phyloP scores from a whole-genome alignment of 2,329 filamentous ascomycete genomes.

The Pseudogymnoascus sp. region DNA sequence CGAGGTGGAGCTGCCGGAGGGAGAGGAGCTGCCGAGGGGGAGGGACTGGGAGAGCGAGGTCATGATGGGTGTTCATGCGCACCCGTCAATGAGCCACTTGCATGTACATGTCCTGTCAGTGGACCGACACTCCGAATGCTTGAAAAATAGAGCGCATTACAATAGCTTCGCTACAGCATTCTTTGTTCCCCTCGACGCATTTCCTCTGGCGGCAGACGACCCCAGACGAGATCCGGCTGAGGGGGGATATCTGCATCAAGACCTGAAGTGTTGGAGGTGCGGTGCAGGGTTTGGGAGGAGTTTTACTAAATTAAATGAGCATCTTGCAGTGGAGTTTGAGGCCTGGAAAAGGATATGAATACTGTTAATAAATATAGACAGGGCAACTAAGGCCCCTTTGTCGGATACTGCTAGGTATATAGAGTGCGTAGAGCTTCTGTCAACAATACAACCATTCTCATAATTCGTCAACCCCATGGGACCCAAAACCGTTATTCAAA shows the following conservation, averaged over 20 bases:
- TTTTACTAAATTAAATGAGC: conserved; percentile 65
- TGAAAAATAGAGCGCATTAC: conserved; percentile 84
- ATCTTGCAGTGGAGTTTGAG: conserved; percentile 67
- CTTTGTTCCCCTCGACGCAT: conserved; percentile 68
- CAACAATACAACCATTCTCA: not conserved
- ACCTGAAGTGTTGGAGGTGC: conserved; percentile 82
- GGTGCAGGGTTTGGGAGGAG: conserved; percentile 61
- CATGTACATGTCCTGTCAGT: conserved; percentile 81
- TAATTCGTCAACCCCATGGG: not conserved
- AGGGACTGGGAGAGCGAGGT: conserved; percentile 73
- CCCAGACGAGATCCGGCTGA: conserved; percentile 46
- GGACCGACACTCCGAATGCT: conserved; percentile 62
- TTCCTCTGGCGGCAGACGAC: conserved; percentile 64
- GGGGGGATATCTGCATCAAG: conserved; percentile 51
- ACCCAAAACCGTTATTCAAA: not conserved
- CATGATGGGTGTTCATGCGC: conserved; percentile 71
- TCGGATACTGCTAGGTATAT: not conserved
- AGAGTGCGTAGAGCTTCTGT: not conserved
- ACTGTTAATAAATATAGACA: conserved; percentile 2
- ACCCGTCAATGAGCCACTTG: conserved; percentile 84
- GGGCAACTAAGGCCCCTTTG: not conserved
- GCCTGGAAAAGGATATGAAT: conserved; percentile 58
- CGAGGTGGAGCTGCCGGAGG: conserved; percentile 40
- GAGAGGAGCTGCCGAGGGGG: conserved; percentile 51
- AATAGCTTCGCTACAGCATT: conserved; percentile 85